A percentile compares a stretch with the other conserved stretches of the same genome.
These are phyloP conservation scores for Aspergillus avenaceus DNA, from an alignment of 495 filamentous ascomycete species.

Conservation along the genomic window DNA sequence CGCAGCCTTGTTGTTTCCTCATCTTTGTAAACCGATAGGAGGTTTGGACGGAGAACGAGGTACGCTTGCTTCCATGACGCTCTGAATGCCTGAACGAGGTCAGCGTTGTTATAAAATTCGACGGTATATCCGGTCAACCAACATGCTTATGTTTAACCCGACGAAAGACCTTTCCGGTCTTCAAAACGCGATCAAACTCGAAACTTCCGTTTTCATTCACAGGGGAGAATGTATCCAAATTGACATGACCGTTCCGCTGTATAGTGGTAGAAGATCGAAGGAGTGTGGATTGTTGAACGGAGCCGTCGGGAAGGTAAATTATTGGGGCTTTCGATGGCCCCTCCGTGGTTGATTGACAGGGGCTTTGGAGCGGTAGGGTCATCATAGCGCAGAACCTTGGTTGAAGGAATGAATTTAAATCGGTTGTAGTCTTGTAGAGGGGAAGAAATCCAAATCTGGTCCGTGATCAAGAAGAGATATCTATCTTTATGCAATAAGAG, in stretches of 20 bases:
- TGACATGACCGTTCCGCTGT: slow-evolving; percentile 49
- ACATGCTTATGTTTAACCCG: slow-evolving; percentile 94
- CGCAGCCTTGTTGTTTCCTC: slow-evolving; percentile 83
- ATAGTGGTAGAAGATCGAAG: slow-evolving; percentile 10
- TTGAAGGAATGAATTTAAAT: neutral
- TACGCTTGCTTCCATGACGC: slow-evolving; percentile 80
- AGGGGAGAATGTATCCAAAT: slow-evolving; percentile 62
- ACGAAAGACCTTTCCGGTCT: slow-evolving; percentile 79
- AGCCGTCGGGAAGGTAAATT: slow-evolving; percentile 28
- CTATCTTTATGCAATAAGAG: slow-evolving; percentile 7
- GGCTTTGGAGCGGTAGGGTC: slow-evolving; percentile 19
- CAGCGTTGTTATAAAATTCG: slow-evolving; percentile 9
- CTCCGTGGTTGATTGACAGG: slow-evolving; percentile 20
- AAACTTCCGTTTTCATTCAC: slow-evolving; percentile 96
- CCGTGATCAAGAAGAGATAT: neutral
- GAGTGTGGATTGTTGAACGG: slow-evolving; percentile 12
- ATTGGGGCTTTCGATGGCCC: slow-evolving; percentile 24
- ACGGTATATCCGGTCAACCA: slow-evolving; percentile 12
- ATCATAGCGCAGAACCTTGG: slow-evolving; percentile 13
- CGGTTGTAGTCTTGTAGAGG: neutral
- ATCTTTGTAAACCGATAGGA: slow-evolving; percentile 93
- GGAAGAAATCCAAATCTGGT: neutral
- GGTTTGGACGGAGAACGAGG: slow-evolving; percentile 86
- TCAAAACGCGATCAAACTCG: slow-evolving; percentile 88
- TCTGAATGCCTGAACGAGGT: slow-evolving; percentile 25